These are phyloP conservation scores for Colletotrichum chrysophilum DNA, from an alignment of 2,329 filamentous ascomycete species.

Conservation along the genomic window DNA sequence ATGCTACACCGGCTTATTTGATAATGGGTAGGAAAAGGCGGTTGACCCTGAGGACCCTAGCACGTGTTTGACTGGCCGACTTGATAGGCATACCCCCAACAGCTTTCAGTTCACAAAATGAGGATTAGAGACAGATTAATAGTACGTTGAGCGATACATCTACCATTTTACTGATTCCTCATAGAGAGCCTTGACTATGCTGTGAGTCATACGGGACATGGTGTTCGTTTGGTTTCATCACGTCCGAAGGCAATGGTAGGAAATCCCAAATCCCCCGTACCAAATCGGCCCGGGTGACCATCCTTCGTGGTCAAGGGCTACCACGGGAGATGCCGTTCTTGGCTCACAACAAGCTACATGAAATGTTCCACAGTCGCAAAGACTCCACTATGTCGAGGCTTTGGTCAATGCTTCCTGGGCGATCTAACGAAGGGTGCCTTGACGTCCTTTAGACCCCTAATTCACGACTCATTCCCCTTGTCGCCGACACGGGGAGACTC, in stretches of 20 bases:
- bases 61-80: too few species aligned
- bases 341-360: background rate
- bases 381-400: background rate
- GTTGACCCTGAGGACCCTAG: too few species aligned
- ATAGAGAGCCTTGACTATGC: background rate
- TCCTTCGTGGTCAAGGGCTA: background rate
- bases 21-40: too few species aligned
- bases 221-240: background rate
- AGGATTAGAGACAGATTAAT: too few species aligned
- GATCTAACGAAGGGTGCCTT: background rate
- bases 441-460: background rate
- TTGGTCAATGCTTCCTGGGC: background rate
- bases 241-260: background rate
- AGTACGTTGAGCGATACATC: too few species aligned
- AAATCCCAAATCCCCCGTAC: background rate
- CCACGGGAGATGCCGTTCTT: background rate
- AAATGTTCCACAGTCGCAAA: background rate
- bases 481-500: background rate
- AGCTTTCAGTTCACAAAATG: too few species aligned
- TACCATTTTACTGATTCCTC: background rate
- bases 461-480: background rate
- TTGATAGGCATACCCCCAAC: too few species aligned
- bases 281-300: background rate
- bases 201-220: background rate
- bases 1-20: fast-evolving